Evolutionary conservation across 176 grass and related monocot genomes (phyloP).

Genomic region (Canna indica): DNA sequence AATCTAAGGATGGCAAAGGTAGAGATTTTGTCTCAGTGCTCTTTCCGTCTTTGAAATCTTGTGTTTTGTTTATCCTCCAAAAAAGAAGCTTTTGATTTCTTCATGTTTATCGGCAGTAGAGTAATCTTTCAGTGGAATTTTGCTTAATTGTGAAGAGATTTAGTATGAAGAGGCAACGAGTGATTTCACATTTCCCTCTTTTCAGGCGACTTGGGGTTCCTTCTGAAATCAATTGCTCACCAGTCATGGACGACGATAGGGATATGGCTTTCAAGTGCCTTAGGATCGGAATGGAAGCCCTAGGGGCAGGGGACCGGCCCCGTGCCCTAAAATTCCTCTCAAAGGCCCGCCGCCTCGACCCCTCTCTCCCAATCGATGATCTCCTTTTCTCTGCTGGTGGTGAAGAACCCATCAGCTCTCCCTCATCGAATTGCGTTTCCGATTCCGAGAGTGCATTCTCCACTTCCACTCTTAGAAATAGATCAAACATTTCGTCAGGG

Average conservation of each 20-base stretch:
- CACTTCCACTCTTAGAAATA: not conserved
- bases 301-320: constrained; percentile 41
- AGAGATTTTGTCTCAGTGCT: not conserved
- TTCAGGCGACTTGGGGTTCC: not conserved
- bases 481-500: constrained; percentile 16
- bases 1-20: not conserved
- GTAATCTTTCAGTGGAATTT: not conserved
- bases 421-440: constrained; percentile 11
- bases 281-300: constrained; percentile 58
- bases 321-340: constrained; percentile 67
- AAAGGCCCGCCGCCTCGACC: constrained; percentile 84
- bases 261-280: constrained; percentile 78
- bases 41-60: not conserved
- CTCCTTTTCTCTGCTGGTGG: constrained; percentile 28
- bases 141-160: not conserved
- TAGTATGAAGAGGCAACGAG: not conserved
- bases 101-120: not conserved
- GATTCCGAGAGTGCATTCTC: constrained; percentile 2
- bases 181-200: not conserved
- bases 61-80: not conserved
- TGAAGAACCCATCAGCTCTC: not conserved
- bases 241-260: constrained; percentile 72
- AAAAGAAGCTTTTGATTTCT: not conserved
- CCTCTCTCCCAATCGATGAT: constrained; percentile 56
- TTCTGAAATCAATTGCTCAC: not conserved